These are phyloP conservation scores for Cercophora newfieldiana DNA, from an alignment of 495 filamentous ascomycete genomes.

Conservation along the genomic window DNA sequence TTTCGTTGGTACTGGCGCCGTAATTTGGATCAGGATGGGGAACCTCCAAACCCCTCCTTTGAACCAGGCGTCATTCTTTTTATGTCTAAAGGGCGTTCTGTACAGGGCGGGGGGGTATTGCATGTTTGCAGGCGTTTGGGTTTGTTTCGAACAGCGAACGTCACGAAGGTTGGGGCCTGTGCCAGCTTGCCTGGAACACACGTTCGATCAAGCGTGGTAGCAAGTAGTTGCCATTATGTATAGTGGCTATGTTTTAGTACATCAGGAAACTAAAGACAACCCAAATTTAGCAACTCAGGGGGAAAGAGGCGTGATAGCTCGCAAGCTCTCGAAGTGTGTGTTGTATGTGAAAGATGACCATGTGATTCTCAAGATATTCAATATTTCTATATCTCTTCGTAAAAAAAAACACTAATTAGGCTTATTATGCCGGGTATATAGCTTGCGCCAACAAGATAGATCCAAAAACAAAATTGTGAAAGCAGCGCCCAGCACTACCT, in stretches of 20 bases:
- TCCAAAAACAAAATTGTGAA: constrained; percentile 3
- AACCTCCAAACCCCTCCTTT: not conserved
- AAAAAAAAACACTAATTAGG: not conserved
- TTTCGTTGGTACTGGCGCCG: not conserved
- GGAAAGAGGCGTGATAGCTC: too few relatives aligned
- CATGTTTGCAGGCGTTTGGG: constrained; percentile 12
- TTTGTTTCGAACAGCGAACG: constrained; percentile 1
- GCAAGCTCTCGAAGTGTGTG: not conserved
- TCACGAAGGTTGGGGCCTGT: not conserved
- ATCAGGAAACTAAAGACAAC: not conserved
- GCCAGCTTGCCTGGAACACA: not conserved
- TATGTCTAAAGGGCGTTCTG: constrained; percentile 13
- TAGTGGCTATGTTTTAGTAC: not conserved
- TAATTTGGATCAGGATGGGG: not conserved
- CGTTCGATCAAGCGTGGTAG: not conserved
- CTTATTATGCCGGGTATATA: constrained; percentile 9
- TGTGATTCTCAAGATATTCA: not conserved
- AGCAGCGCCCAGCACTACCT: not conserved
- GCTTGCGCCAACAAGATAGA: not conserved
- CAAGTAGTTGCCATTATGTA: not conserved
- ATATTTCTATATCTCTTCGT: not conserved
- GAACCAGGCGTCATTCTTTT: not conserved
- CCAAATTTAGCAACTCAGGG: too few relatives aligned
- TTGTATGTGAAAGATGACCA: not conserved
- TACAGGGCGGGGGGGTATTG: constrained; percentile 1